Percentiles rank a stretch among this genome's conserved stretches.
These are phyloP conservation scores for Yamadazyma dendronema DNA, from an alignment of 1,139 yeast species.

Conservation along the genomic window DNA sequence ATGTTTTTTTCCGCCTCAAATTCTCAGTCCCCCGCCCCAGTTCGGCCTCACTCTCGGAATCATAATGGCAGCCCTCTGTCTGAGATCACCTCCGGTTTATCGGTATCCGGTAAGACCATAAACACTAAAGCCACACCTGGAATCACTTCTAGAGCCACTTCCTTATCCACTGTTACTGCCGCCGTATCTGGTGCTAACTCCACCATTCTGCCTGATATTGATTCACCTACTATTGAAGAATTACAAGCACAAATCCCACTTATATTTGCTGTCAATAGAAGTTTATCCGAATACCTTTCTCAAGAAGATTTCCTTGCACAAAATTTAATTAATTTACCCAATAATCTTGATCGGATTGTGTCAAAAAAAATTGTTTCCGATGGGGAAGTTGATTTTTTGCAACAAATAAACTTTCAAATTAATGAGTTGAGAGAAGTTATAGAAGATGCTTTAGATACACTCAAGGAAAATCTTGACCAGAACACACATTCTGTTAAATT, in stretches of 20 bases:
- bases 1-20: not conserved
- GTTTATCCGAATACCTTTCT: conserved; percentile 13
- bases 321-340: conserved; percentile 16
- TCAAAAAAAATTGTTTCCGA: not conserved
- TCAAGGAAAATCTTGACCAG: conserved; percentile 5
- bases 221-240: conserved; percentile 12
- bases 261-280: conserved; percentile 10
- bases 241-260: conserved; percentile 13
- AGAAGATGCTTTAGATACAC: conserved; percentile 2
- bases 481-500: conserved; percentile 13
- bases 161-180: too few species aligned
- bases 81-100: not conserved
- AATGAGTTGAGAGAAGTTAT: conserved; percentile 8
- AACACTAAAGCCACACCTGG: too few species aligned
- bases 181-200: too few species aligned
- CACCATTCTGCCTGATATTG: not conserved
- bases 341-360: conserved; percentile 1
- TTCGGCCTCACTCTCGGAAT: not conserved
- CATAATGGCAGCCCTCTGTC: not conserved
- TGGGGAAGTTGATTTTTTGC: not conserved
- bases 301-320: conserved; percentile 21
- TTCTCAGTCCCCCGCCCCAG: not conserved
- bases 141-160: too few species aligned
- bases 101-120: not conserved
- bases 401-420: conserved; percentile 4